Base-by-base conservation (phyloP, 2,329 filamentous ascomycete genomes). In the Cryphonectria japonica region DNA sequence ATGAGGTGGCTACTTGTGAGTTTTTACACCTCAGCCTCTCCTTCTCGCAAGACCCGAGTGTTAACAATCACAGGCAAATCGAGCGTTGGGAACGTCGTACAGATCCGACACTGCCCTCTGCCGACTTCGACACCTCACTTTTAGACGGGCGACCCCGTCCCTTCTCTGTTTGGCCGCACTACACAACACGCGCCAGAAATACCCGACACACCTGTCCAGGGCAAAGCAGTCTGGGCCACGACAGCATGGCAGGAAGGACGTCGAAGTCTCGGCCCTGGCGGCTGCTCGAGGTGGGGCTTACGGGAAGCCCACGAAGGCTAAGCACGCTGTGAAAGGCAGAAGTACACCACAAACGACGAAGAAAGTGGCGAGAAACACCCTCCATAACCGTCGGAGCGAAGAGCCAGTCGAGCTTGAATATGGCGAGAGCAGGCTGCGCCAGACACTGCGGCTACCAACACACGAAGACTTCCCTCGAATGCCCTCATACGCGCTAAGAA, bases 1-100 rank as follows among this genome's bases (percentile, higher is more conserved):
- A 70, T 70, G 68, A 67, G 68, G 63, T 67, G 34, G 54, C 62
- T 41, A 29, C 26, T 67, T 16, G 68, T 70, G 32, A 67, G 68
- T 70, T 9, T 5, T 3, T 22, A 9, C 16, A 3, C 7, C 8
- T 7, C 11, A 19, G 13, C 7, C n/a, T 22, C 29, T 39, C 1
- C 11, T 19, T 8, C 29, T 29, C 6, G 13, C 46, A 22, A 34
- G n/a, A 6, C 52, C 63, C 67, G n/a, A 62, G 8, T n/a, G 19
- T 22, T 60, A 3, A n/a, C 41, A 43, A 16, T 8, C n/a, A 16
- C 63, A 70, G 68, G 52, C 34, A 41, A 67, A 41, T n/a, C 54
- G 39, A n/a, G n/a, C 41, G 39, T 54, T 66, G 32, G 39, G 50
- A 19, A 62, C 63, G 54, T 37, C 43, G 41, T 26, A 39, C n/a